Percentiles rank a stretch among this genome's conserved stretches.
phyloP scores from a whole-genome alignment of 345 rosid genomes.

The Moringa oleifera region DNA sequence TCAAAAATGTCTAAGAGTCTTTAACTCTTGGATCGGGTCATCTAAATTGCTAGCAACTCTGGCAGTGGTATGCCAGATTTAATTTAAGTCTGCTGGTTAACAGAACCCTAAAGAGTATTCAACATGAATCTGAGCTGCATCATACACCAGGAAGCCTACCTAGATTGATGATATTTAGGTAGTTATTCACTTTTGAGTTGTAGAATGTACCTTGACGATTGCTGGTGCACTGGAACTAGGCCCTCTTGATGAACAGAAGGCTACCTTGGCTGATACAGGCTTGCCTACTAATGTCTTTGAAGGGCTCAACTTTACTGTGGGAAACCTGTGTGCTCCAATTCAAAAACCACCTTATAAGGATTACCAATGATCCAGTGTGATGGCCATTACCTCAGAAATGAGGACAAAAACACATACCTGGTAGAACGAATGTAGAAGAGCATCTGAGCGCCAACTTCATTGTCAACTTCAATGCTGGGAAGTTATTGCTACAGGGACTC shows the following conservation, averaged over 20 bases:
- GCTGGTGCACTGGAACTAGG: constrained; percentile 48
- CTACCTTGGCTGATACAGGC: constrained; percentile 28
- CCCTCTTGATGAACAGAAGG: constrained; percentile 49
- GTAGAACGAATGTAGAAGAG: constrained; percentile 31
- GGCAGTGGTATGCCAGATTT: no score
- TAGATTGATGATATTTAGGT: no score
- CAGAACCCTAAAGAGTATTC: no score
- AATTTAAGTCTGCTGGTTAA: no score
- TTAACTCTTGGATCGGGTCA: no score
- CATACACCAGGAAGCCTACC: no score
- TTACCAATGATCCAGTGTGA: no score
- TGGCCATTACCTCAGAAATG: no score
- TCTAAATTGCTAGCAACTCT: no score
- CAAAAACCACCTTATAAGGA: background rate
- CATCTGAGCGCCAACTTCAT: constrained; percentile 28
- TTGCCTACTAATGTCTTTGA: constrained; percentile 25
- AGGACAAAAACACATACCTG: constrained; percentile 16
- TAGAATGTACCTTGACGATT: constrained; percentile 40
- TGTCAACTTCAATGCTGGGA: constrained; percentile 28
- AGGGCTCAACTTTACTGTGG: constrained; percentile 17
- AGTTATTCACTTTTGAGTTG: no score
- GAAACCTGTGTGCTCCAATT: constrained; percentile 10
- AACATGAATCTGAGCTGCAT: no score
- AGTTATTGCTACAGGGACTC: constrained; percentile 22
- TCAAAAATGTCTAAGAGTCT: no score